Evolutionary conservation across 805 yeast species (phyloP), one percentile per base, ranked within the genome.

Genomic region (Tetrapisispora fleetii): DNA sequence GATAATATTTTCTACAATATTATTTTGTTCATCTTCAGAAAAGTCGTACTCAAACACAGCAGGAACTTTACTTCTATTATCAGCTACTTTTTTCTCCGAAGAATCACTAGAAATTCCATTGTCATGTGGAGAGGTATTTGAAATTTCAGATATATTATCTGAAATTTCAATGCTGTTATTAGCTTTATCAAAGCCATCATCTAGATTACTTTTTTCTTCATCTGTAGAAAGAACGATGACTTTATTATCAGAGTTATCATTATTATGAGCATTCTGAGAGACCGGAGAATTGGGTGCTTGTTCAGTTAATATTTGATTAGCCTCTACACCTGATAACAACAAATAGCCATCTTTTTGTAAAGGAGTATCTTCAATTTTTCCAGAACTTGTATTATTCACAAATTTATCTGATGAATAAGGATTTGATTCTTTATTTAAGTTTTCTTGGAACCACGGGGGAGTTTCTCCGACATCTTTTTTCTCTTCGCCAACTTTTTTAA

Each of bases 11-110:
- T 78, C 73, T 2, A 76, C 74, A 3, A 88, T 62, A 19, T 79
- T 77, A 35, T 79, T 80, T 49, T 88, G 95, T 50, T 90, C 97
- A 17, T 81, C 82, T 47, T 85, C 89, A 22, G 79, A 80, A 60
- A 83, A 83, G 48, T 79, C 85, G 56, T 82, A 84, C 47, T 81
- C 85, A 33, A 76, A 62, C 0, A 56, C 55, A 28, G 58, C 44
- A 4, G 57, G 57, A 4, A 19, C 21, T 32, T 38, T 45, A n/a
- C 14, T 7, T 4, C 28, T 17, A 4, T 27, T 17, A 9, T 40
- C 16, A n/a, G 2, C 7, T 13, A 22, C 2, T 13, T 22, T 3
- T 22, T 38, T 7, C 13, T 24, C 11, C 4, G 35, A 32, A 32
- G 8, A 32, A 6, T 11, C 35, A 32, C 5, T 32, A 3, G 13